Conservation (phyloP, 2,329 filamentous ascomycete genomes). For the Keithomyces neogunnii region DNA sequence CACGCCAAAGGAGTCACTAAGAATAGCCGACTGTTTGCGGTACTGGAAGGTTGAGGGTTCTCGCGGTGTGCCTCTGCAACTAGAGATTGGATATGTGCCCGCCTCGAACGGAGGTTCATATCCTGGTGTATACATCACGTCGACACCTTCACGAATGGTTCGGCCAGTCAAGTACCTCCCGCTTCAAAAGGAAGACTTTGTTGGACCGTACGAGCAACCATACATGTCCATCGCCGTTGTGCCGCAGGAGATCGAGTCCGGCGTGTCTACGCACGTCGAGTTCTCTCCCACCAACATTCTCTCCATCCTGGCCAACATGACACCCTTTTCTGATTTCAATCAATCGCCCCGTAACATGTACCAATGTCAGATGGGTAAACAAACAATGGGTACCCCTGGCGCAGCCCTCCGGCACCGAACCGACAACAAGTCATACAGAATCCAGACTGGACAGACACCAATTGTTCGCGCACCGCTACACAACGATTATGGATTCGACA, state of each 20-base stretch:
- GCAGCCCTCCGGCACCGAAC: constrained; percentile 78
- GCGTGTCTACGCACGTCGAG: constrained; percentile 87
- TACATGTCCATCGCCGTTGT: constrained; percentile 97
- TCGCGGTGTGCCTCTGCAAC: constrained; percentile 68
- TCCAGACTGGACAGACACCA: constrained; percentile 94
- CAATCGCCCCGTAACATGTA: constrained; percentile 99
- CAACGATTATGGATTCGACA: constrained; percentile 94
- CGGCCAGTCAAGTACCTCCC: constrained; percentile 88
- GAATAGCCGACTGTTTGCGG: constrained; percentile 77
- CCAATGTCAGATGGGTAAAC: constrained; percentile 98
- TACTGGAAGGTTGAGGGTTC: constrained; percentile 93
- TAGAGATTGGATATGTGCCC: constrained; percentile 90
- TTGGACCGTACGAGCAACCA: constrained; percentile 91
- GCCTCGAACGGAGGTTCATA: constrained; percentile 88
- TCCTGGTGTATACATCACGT: constrained; percentile 90
- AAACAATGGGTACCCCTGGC: constrained; percentile 95
- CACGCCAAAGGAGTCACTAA: constrained; percentile 69
- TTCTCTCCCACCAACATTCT: constrained; percentile 93
- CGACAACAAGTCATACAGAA: constrained; percentile 92
- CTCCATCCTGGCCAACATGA: constrained; percentile 97
- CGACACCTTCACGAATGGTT: constrained; percentile 76
- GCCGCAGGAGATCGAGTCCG: constrained; percentile 79
- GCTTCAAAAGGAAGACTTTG: constrained; percentile 74
- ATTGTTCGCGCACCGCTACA: constrained; percentile 87
- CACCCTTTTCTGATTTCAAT: constrained; percentile 97